Conservation (phyloP, 2,329 filamentous ascomycete species). For the Gaeumannomyces tritici region DNA sequence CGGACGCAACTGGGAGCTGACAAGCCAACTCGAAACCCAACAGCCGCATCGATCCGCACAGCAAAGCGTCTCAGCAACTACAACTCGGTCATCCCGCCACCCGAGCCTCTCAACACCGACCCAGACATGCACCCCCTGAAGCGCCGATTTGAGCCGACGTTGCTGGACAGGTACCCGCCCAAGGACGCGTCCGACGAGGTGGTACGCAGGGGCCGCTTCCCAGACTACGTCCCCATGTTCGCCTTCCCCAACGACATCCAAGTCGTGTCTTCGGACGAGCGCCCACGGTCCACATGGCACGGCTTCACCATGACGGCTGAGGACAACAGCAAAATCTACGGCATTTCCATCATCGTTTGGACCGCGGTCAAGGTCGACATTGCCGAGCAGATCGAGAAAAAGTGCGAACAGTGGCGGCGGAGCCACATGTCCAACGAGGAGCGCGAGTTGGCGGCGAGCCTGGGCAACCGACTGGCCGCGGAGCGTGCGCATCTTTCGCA, state of each 20-base stretch:
- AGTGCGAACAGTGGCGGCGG: constrained; percentile 79
- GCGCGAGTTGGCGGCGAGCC: constrained; percentile 80
- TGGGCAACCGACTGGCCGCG: constrained; percentile 76
- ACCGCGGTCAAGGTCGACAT: constrained; percentile 73
- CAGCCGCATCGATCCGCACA: constrained; percentile 56
- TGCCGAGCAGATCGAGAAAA: constrained; percentile 72
- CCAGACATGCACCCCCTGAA: constrained; percentile 94
- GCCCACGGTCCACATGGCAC: constrained; percentile 95
- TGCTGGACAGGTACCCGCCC: constrained; percentile 87
- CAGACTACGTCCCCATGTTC: constrained; percentile 98
- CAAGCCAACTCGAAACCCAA: background rate
- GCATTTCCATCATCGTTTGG: constrained; percentile 88
- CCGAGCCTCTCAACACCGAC: constrained; percentile 80
- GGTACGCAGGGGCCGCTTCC: constrained; percentile 74
- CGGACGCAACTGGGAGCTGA: background rate
- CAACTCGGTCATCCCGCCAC: constrained; percentile 92
- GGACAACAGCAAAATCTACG: constrained; percentile 86
- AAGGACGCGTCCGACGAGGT: constrained; percentile 73
- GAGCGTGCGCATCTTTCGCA: constrained; percentile 88
- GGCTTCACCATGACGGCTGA: constrained; percentile 96
- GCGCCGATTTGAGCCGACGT: constrained; percentile 88
- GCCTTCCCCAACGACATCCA: constrained; percentile 97
- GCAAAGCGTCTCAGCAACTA: constrained; percentile 90
- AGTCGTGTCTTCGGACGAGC: constrained; percentile 89
- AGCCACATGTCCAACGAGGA: constrained; percentile 84